These are phyloP conservation scores for Houttuynia cordata DNA, from an alignment of 164 flowering plant species.

Conservation along the genomic window DNA sequence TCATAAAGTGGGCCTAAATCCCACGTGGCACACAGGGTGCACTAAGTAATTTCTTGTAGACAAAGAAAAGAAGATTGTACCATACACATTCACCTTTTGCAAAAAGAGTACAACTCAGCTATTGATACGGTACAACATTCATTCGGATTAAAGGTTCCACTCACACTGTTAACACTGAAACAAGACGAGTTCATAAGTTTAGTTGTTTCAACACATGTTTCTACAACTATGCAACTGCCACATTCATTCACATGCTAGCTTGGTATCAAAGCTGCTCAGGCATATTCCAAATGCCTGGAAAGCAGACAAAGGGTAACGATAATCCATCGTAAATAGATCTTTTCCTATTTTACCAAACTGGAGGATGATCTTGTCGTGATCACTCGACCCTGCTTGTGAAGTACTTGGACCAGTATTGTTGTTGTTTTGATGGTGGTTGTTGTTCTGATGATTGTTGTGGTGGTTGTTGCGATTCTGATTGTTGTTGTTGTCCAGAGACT, in stretches of 20 bases:
- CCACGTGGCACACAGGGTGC: no score
- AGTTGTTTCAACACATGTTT: background rate
- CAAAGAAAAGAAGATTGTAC: no score
- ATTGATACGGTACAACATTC: no score
- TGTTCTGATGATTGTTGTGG: background rate
- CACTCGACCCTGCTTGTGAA: conserved; percentile 20
- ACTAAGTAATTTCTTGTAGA: no score
- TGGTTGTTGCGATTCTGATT: background rate
- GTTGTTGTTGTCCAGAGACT: conserved; percentile 1
- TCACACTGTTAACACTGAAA: no score
- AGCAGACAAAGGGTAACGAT: conserved; percentile 77
- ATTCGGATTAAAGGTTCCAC: no score
- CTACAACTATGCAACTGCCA: background rate
- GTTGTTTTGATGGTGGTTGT: background rate
- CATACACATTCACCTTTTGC: no score
- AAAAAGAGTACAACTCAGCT: no score
- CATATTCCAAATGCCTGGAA: conserved; percentile 86
- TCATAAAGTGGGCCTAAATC: no score
- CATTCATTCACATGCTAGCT: conserved; percentile 66
- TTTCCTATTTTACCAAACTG: conserved; percentile 87
- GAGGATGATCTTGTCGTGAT: conserved; percentile 58
- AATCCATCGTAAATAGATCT: conserved; percentile 80
- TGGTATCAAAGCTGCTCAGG: conserved; percentile 82
- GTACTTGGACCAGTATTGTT: conserved; percentile 5
- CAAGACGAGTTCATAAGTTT: no score